Percentiles rank a stretch among this genome's conserved stretches.
Conservation (phyloP, 169 alveolate genomes). For the Cryptosporidium parvum region DNA sequence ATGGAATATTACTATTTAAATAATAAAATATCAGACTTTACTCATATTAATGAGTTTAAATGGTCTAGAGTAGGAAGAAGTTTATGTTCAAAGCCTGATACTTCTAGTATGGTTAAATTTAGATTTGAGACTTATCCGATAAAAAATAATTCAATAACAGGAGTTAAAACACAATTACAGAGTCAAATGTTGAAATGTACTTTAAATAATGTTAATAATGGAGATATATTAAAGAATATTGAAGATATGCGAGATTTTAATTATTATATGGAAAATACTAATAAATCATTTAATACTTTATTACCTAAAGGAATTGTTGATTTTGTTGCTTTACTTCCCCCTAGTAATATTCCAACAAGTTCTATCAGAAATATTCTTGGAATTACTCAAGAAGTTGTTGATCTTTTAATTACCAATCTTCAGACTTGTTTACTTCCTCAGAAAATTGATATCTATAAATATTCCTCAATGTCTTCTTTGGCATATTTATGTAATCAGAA, state of each 20-base stretch:
- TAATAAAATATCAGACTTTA: neutral
- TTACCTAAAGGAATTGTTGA: conserved; percentile 69
- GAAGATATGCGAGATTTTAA: conserved; percentile 15
- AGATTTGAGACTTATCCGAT: conserved; percentile 35
- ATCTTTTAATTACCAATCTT: conserved; percentile 14
- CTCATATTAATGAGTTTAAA: conserved; percentile 39
- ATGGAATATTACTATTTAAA: conserved; percentile 34
- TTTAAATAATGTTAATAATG: conserved; percentile 11
- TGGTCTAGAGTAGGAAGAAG: conserved; percentile 68
- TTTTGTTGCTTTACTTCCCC: conserved; percentile 57
- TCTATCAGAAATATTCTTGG: conserved; percentile 24
- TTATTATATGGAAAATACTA: neutral
- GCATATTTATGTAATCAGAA: neutral
- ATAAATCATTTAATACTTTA: conserved; percentile 39
- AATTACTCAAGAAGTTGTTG: conserved; percentile 41
- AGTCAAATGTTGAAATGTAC: neutral
- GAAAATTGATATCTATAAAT: conserved; percentile 35
- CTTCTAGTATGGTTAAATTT: conserved; percentile 41
- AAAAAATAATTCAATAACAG: conserved; percentile 54
- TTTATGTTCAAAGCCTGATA: conserved; percentile 62
- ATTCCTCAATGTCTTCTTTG: conserved; percentile 19
- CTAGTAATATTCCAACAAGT: conserved; percentile 4
- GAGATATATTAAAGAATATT: neutral
- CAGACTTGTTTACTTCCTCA: conserved; percentile 60
- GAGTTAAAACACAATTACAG: neutral